A percentile compares a stretch with the other conserved stretches of the same genome.
phyloP scores from a whole-genome alignment of 2,329 filamentous ascomycete species.

The Ophiosphaerella korrae region DNA sequence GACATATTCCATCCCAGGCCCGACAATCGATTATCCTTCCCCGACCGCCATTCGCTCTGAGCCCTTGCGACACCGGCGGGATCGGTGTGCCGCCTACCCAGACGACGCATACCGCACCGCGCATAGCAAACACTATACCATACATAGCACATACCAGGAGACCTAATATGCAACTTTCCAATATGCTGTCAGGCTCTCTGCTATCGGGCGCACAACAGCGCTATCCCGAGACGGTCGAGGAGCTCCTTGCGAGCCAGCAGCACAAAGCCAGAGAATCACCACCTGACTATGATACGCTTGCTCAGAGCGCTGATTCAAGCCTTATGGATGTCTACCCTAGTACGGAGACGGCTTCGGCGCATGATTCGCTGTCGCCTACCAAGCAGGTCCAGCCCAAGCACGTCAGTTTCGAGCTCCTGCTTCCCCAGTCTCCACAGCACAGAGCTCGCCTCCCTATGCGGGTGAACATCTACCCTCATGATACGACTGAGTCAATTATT shows the following conservation, averaged over 20 bases:
- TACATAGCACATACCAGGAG: slow-evolving; percentile 6
- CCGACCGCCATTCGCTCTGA: slow-evolving; percentile 38
- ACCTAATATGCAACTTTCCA: slow-evolving; percentile 39
- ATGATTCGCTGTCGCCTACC: slow-evolving; percentile 44
- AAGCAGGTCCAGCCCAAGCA: slow-evolving; percentile 62
- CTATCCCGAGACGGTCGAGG: slow-evolving; percentile 30
- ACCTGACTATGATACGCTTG: slow-evolving; percentile 33
- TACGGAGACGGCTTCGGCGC: slow-evolving; percentile 38
- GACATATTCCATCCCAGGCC: slow-evolving; percentile 25
- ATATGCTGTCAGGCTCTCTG: slow-evolving; percentile 33
- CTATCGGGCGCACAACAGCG: slow-evolving; percentile 31
- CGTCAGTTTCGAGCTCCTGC: slow-evolving; percentile 78
- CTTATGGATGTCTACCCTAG: slow-evolving; percentile 46
- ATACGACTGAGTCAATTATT: slow-evolving; percentile 96
- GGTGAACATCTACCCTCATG: slow-evolving; percentile 91
- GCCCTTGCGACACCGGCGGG: slow-evolving; percentile 49
- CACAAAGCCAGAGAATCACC: slow-evolving; percentile 30
- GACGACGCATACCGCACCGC: slow-evolving; percentile 25
- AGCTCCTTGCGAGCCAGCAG: slow-evolving; percentile 35
- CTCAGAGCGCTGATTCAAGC: slow-evolving; percentile 33
- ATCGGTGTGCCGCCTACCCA: slow-evolving; percentile 37
- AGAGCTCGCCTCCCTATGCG: slow-evolving; percentile 80
- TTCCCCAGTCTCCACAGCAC: slow-evolving; percentile 69
- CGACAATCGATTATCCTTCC: slow-evolving; percentile 29
- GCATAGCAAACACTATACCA: slow-evolving; percentile 24